Evolutionary conservation across 805 yeast species (phyloP).

Genomic region (Suhomyces sp.): DNA sequence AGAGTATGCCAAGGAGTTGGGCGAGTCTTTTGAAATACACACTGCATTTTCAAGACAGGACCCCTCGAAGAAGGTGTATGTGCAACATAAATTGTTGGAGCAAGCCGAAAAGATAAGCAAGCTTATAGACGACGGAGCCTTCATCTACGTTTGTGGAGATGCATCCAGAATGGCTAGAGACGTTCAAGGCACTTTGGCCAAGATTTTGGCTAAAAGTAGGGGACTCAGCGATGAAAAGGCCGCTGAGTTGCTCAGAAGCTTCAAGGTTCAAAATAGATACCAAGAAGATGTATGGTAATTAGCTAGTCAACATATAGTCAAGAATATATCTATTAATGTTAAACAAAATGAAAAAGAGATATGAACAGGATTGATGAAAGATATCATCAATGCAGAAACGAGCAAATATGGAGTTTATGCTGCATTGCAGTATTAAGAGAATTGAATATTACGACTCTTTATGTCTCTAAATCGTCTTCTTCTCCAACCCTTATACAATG

Average conservation of each 20-base stretch:
- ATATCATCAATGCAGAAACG: neutral
- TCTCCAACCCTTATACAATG: conserved; percentile 19
- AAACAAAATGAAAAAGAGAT: neutral
- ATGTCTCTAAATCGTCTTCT: neutral
- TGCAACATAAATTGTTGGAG: conserved; percentile 72
- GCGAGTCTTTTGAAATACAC: conserved; percentile 61
- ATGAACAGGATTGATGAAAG: neutral
- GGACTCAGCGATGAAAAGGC: conserved; percentile 67
- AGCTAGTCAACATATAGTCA: neutral
- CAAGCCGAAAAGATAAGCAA: conserved; percentile 52
- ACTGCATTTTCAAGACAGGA: conserved; percentile 86
- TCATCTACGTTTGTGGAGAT: conserved; percentile 95
- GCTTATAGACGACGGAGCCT: conserved; percentile 66
- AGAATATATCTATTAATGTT: neutral
- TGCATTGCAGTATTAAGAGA: too few species aligned
- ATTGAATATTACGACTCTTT: neutral
- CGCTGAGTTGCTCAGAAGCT: conserved; percentile 68
- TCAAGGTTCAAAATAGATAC: conserved; percentile 80
- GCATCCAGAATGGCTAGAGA: conserved; percentile 95
- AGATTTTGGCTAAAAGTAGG: conserved; percentile 61
- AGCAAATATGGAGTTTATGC: too few species aligned
- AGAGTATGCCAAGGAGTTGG: conserved; percentile 58
- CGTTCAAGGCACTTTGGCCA: conserved; percentile 67
- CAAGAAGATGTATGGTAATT: conserved; percentile 96
- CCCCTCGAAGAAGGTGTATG: conserved; percentile 61